Conservation (phyloP, 495 filamentous ascomycete genomes). For the Chaetomium tenue region DNA sequence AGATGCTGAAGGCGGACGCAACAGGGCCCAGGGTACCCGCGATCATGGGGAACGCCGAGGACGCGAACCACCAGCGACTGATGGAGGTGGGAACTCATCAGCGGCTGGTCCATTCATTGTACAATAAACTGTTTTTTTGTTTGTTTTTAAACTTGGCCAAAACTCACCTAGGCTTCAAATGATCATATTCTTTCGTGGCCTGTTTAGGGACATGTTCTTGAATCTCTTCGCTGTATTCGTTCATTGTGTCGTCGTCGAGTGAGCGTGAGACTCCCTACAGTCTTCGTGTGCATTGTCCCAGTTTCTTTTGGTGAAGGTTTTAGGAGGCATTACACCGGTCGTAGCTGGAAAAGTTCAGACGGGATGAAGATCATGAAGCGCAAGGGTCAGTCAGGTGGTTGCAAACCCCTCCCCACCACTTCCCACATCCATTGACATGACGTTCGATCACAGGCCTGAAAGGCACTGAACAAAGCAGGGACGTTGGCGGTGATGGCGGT, state of each 20-base stretch:
- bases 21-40: slow-evolving; percentile 85
- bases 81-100: neutral
- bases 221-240: slow-evolving; percentile 34
- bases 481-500: neutral
- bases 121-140: neutral
- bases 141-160: neutral
- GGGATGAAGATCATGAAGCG: neutral
- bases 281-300: too few relatives aligned
- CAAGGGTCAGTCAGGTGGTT: neutral
- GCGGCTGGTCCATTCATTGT: neutral
- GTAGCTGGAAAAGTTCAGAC: neutral
- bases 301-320: too few relatives aligned
- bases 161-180: slow-evolving; percentile 55
- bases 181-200: slow-evolving; percentile 37
- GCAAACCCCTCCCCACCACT: neutral
- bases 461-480: slow-evolving; percentile 1
- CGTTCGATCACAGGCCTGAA: neutral
- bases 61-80: slow-evolving; percentile 84
- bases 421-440: neutral
- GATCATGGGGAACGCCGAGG: slow-evolving; percentile 74
- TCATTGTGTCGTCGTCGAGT: slow-evolving; percentile 25
- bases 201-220: slow-evolving; percentile 29
- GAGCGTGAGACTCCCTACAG: too few relatives aligned
- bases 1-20: slow-evolving; percentile 75
- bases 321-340: neutral